These are phyloP conservation scores for Epichloe scottii DNA, from an alignment of 2,329 filamentous ascomycete species.

Conservation along the genomic window DNA sequence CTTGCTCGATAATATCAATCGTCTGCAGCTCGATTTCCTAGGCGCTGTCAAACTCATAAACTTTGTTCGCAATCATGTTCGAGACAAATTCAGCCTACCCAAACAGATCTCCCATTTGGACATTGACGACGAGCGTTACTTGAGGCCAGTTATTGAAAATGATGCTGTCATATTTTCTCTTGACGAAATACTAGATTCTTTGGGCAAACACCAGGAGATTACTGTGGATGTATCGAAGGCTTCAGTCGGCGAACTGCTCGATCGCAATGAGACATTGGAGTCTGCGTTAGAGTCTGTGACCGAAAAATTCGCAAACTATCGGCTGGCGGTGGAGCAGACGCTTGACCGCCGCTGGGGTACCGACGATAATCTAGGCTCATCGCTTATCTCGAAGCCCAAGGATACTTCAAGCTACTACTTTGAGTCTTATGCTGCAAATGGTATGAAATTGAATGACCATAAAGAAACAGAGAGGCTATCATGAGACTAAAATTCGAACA, in stretches of 20 bases:
- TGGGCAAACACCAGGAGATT: constrained; percentile 27
- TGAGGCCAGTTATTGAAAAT: constrained; percentile 77
- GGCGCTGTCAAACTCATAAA: constrained; percentile 65
- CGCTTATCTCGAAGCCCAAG: constrained; percentile 9
- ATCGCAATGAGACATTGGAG: constrained; percentile 44
- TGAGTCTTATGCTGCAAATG: constrained; percentile 50
- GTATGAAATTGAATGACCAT: constrained; percentile 28
- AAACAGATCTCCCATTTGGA: constrained; percentile 46
- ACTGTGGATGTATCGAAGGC: constrained; percentile 4
- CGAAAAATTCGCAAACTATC: constrained; percentile 52
- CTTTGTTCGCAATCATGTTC: constrained; percentile 41
- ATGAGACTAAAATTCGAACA: constrained; percentile 16
- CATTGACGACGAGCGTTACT: constrained; percentile 66
- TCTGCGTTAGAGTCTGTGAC: constrained; percentile 47
- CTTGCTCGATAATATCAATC: constrained; percentile 46
- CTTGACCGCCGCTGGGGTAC: constrained; percentile 53
- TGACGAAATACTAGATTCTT: constrained; percentile 51
- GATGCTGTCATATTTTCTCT: constrained; percentile 81
- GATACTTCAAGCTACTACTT: constrained; percentile 34
- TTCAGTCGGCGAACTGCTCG: constrained; percentile 26
- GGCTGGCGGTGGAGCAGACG: constrained; percentile 51
- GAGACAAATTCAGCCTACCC: constrained; percentile 33
- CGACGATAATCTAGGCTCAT: constrained; percentile 22
- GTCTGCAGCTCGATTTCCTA: constrained; percentile 55
- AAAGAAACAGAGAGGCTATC: background rate